Evolutionary conservation across 2,329 filamentous ascomycete genomes (phyloP).

Genomic region (Madurella mycetomatis): DNA sequence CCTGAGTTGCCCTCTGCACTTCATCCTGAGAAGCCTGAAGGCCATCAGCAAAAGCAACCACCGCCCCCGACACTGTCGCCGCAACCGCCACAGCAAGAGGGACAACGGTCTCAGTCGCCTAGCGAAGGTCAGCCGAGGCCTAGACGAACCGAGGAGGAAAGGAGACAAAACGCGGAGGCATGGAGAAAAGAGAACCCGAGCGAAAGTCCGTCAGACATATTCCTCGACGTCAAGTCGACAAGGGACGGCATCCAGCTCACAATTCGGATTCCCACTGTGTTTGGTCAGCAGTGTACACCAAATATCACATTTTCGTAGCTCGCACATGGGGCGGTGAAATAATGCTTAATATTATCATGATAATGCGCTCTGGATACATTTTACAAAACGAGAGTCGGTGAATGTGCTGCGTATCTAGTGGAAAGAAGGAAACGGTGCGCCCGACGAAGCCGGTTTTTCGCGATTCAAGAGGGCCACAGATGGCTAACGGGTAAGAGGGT

Average conservation of each 20-base stretch:
- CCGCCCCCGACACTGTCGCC: constrained; percentile 1
- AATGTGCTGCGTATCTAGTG: too few relatives aligned
- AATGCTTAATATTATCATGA: not conserved
- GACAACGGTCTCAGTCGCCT: not conserved
- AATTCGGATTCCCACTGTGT: constrained; percentile 54
- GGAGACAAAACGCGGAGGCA: constrained; percentile 28
- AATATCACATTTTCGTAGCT: constrained; percentile 31
- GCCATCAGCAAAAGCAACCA: not conserved
- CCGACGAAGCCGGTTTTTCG: too few relatives aligned
- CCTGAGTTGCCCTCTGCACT: too few relatives aligned
- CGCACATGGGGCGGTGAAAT: not conserved
- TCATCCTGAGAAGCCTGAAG: constrained; percentile 29
- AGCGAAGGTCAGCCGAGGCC: constrained; percentile 13
- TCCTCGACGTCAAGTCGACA: constrained; percentile 54
- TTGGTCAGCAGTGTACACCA: constrained; percentile 33
- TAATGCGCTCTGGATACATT: not conserved
- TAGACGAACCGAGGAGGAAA: constrained; percentile 31
- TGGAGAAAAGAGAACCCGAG: constrained; percentile 36
- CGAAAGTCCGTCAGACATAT: constrained; percentile 50
- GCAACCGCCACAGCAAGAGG: constrained; percentile 17
- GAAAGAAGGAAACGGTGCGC: too few relatives aligned
- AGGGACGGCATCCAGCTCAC: constrained; percentile 54
- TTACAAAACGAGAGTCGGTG: too few relatives aligned
- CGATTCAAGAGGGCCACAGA: too few relatives aligned
- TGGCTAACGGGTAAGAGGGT: too few relatives aligned